Base-by-base conservation (phyloP, 371 early-diverging fungal species). In the Rhizopus arrhizus region DNA sequence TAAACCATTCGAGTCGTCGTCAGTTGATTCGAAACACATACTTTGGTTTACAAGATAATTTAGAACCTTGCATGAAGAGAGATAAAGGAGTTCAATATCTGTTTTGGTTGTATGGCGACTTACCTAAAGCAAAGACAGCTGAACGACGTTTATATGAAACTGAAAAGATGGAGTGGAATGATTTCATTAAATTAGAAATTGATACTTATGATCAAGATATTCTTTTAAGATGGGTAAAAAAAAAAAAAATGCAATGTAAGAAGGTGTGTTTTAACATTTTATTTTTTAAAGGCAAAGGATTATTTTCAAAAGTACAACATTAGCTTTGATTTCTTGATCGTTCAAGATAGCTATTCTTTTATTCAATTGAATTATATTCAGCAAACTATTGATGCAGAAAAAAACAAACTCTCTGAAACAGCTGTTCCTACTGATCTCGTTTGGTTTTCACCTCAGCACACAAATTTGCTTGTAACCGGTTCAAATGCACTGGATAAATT, bases 101-200 rank as follows among this genome's bases (percentile, higher is more conserved):
- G 46, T 84, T 84, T 58, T 84, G 76, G 64, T 63, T 84, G n/a
- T 72, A 84, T 63, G 84, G 84, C 32, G 73, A 64, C 65, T 62
- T 70, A 13, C 66, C 62, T 41, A 56, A 53, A 41, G 53, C 60
- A 45, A 66, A 61, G 22, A 70, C 70, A 0, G 56, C 70, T 40
- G 60, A 63, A 36, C 54, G 68, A 15, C 79, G 84, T 28, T 62
- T 69, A 28, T 78, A 77, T 34, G 75, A 81, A 58, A 76, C 73
- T 16, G 84, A 84, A 65, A 73, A 77, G 38, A 84, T 81, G 75
- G 84, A 84, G 61, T 82, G 70, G 66, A 68, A 75, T 28, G 84
- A 84, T 61, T 59, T 74, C 40, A 63, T 68, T 15, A 66, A 72
- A 45, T 52, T 69, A 9, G 34, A 59, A 28, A 33, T 52, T 11